Conservation (phyloP, 495 filamentous ascomycete species). For the Penicillium bovifimosum region DNA sequence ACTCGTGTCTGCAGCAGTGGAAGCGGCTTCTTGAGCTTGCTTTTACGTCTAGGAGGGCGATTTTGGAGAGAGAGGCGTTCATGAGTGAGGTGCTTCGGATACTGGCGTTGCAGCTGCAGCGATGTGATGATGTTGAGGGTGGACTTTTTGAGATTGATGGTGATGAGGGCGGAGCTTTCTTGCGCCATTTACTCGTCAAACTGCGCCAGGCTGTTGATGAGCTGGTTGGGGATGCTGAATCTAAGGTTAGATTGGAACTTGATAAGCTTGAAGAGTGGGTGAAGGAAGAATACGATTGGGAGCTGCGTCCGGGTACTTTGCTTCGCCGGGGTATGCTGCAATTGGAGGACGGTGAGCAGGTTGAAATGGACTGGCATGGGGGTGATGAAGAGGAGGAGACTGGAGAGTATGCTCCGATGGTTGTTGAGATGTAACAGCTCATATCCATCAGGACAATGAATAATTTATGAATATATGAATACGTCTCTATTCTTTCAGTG, state of each 20-base stretch:
- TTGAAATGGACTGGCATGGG: constrained; percentile 70
- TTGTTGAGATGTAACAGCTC: constrained; percentile 58
- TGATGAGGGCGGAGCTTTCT: constrained; percentile 50
- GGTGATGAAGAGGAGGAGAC: constrained; percentile 77
- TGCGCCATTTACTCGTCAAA: constrained; percentile 48
- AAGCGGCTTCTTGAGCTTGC: constrained; percentile 66
- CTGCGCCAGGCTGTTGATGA: constrained; percentile 46
- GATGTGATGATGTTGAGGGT: constrained; percentile 62
- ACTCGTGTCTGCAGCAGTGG: constrained; percentile 87
- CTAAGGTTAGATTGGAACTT: constrained; percentile 45
- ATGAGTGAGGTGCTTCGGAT: constrained; percentile 56
- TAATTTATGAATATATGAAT: not conserved
- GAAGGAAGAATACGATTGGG: constrained; percentile 57
- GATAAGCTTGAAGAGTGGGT: constrained; percentile 53
- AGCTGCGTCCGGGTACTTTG: constrained; percentile 49
- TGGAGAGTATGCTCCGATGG: constrained; percentile 78
- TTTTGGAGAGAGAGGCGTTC: constrained; percentile 49
- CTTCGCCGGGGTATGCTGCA: constrained; percentile 60
- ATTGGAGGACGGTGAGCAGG: constrained; percentile 71
- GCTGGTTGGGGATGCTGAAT: constrained; percentile 27
- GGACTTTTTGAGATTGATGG: constrained; percentile 50
- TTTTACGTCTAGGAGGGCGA: constrained; percentile 61
- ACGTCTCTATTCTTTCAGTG: not conserved
- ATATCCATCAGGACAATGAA: not conserved
- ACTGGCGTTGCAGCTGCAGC: constrained; percentile 64